Evolutionary conservation across 2,329 filamentous ascomycete genomes (phyloP).

Genomic region (Alternaria dauci): DNA sequence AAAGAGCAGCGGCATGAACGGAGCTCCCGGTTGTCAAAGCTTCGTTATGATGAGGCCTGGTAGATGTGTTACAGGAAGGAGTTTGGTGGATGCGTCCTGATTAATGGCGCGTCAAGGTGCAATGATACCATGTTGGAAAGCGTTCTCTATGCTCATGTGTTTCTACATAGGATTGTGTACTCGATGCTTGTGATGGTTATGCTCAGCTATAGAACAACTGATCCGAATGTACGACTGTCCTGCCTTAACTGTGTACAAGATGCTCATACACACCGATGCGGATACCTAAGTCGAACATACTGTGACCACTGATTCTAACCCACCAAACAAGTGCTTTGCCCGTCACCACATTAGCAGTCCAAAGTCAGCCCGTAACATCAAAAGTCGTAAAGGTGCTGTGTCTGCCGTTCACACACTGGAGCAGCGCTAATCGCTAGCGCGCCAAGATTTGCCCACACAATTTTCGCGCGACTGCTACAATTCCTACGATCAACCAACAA

Average conservation of each 20-base stretch:
- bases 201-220: background rate
- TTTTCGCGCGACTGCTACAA: constrained; percentile 14
- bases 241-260: background rate
- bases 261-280: background rate
- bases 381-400: background rate
- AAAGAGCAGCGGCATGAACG: constrained; percentile 40
- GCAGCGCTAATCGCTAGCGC: constrained; percentile 13
- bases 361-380: no score
- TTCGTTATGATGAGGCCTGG: constrained; percentile 3
- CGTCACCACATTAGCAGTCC: background rate
- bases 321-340: background rate
- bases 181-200: background rate
- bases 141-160: background rate
- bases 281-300: rapidly evolving
- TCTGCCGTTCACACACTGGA: background rate
- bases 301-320: background rate
- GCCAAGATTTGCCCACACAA: constrained; percentile 29
- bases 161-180: background rate
- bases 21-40: background rate
- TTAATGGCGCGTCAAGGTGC: constrained; percentile 13
- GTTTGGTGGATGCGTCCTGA: constrained; percentile 8
- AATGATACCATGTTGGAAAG: constrained; percentile 28
- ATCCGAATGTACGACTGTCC: background rate
- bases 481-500: constrained; percentile 13
- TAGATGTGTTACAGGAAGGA: constrained; percentile 9